Conservation (phyloP, 208 protist species). For the Wallacemonas sp. region DNA sequence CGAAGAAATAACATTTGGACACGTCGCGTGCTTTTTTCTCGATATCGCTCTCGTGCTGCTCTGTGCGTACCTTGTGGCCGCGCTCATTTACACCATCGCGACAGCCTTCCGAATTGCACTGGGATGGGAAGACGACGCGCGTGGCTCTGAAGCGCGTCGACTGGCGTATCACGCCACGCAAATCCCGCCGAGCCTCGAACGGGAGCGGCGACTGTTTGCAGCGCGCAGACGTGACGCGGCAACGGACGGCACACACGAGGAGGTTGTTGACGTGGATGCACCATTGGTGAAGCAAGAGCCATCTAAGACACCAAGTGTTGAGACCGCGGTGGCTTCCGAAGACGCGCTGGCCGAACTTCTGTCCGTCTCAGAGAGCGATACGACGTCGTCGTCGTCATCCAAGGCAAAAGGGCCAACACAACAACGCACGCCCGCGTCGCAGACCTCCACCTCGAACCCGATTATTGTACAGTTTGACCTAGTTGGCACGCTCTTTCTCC, state of each 20-base stretch:
- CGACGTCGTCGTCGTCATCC: not conserved
- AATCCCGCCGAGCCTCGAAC: conserved; percentile 20
- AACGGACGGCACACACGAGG: not conserved
- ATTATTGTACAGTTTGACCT: not conserved
- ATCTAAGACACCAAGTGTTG: not conserved
- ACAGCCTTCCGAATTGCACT: conserved; percentile 33
- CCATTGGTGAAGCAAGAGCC: not conserved
- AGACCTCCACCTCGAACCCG: too few relatives aligned
- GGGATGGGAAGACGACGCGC: conserved; percentile 23
- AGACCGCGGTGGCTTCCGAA: conserved; percentile 1
- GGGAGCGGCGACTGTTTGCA: conserved; percentile 6
- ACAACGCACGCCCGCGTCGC: not conserved
- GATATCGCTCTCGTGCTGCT: conserved; percentile 21
- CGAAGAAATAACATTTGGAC: conserved; percentile 25
- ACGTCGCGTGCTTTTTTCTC: conserved; percentile 34
- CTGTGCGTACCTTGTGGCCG: conserved; percentile 40
- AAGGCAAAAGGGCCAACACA: too few relatives aligned
- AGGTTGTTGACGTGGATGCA: too few relatives aligned
- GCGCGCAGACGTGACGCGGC: not conserved
- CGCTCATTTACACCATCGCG: conserved; percentile 26
- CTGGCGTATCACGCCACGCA: conserved; percentile 40
- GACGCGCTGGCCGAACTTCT: not conserved
- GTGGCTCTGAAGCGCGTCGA: conserved; percentile 21
- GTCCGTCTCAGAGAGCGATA: too few relatives aligned
- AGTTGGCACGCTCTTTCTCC: not conserved